Conservation (phyloP, 2,329 filamentous ascomycete species). For the Pseudogymnoascus sp. region DNA sequence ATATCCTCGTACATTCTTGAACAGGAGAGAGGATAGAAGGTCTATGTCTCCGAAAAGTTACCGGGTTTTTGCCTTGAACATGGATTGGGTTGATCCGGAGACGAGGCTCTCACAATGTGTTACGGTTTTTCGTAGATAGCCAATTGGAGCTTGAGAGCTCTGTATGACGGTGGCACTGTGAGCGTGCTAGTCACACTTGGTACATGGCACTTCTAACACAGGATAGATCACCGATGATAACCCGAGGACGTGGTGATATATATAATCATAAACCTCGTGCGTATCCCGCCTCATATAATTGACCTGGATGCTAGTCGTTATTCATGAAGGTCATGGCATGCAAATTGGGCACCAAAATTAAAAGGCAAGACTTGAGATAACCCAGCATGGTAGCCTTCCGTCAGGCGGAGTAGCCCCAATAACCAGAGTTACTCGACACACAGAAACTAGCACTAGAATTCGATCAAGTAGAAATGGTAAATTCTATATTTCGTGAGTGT, state of each 20-base stretch:
- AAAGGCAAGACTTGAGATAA: background rate
- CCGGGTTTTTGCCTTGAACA: background rate
- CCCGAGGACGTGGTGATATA: background rate
- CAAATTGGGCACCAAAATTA: background rate
- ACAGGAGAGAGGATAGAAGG: background rate
- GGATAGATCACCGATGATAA: no score
- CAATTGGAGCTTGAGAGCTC: background rate
- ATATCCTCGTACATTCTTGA: background rate
- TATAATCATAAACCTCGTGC: background rate
- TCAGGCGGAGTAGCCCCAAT: background rate
- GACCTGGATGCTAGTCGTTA: background rate
- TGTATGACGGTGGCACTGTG: background rate
- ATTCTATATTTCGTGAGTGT: slow-evolving; percentile 9
- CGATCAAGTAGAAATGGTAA: slow-evolving; percentile 2
- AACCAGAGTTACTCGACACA: background rate
- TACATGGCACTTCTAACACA: no score
- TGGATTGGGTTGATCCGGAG: background rate
- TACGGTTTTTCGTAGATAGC: background rate
- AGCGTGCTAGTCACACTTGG: background rate
- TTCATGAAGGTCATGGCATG: background rate
- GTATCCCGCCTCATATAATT: background rate
- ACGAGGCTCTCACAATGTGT: background rate
- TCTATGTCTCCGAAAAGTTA: background rate
- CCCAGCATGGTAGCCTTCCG: background rate
- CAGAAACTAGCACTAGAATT: background rate